A percentile compares a stretch with the other conserved stretches of the same genome.
Conservation (phyloP, 1,284 basidiomycete genomes). For the Microbotryomycetes sp. region DNA sequence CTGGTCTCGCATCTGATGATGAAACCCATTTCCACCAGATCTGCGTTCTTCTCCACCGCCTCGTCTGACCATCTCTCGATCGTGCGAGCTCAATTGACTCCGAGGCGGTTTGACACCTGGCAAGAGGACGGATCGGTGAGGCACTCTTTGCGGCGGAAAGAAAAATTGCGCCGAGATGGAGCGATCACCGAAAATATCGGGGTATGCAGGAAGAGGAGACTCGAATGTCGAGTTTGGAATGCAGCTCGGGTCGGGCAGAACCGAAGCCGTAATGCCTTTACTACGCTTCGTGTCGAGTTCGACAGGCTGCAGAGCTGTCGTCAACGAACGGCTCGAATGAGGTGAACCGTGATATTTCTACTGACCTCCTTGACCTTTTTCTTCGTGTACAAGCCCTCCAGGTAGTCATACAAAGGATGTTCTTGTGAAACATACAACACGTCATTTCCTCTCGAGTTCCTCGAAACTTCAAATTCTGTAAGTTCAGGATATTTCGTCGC, state of each 20-base stretch:
- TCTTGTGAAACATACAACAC: constrained; percentile 79
- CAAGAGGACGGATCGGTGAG: constrained; percentile 78
- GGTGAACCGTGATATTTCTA: constrained; percentile 17
- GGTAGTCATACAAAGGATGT: constrained; percentile 74
- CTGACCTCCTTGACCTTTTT: constrained; percentile 68
- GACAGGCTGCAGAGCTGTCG: constrained; percentile 43
- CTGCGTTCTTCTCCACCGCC: constrained; percentile 37
- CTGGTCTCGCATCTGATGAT: constrained; percentile 8
- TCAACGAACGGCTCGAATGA: background rate
- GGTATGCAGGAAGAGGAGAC: constrained; percentile 52
- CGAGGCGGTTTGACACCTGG: constrained; percentile 60
- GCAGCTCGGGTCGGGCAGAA: constrained; percentile 76
- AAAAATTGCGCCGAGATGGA: constrained; percentile 81
- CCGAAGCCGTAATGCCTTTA: constrained; percentile 70
- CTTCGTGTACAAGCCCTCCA: constrained; percentile 85
- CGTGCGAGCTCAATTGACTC: constrained; percentile 59
- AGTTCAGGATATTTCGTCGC: constrained; percentile 62
- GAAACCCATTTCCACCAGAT: constrained; percentile 22
- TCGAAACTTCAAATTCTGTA: constrained; percentile 67
- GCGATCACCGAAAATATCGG: constrained; percentile 77
- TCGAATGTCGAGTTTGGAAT: constrained; percentile 87
- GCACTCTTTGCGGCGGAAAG: constrained; percentile 77
- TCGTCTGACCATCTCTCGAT: constrained; percentile 59
- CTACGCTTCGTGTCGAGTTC: constrained; percentile 62
- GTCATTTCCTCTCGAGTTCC: constrained; percentile 81